Conservation (phyloP, 495 filamentous ascomycete genomes). For the Trichocladium antarcticum region DNA sequence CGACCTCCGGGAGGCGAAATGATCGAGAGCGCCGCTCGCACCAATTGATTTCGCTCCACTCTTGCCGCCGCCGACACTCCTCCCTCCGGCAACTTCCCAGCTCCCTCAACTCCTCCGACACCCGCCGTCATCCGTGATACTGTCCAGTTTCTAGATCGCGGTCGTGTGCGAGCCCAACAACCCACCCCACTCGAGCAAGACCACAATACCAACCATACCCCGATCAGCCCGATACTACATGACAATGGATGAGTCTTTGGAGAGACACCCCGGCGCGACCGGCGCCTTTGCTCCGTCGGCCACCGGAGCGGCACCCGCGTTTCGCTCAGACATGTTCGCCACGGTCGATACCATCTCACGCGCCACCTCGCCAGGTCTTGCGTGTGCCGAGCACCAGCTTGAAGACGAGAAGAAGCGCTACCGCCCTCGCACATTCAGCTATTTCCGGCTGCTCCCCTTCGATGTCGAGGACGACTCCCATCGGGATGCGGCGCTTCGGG, state of each 20-base stretch:
- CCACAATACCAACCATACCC: not conserved
- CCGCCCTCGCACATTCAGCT: slow-evolving; percentile 84
- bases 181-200: not conserved
- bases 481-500: slow-evolving; percentile 60
- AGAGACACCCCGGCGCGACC: slow-evolving; percentile 12
- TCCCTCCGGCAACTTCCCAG: not conserved
- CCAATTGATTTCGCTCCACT: slow-evolving; percentile 1
- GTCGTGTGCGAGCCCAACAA: not conserved
- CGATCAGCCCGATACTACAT: not conserved
- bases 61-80: not conserved
- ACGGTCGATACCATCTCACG: slow-evolving; percentile 38
- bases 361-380: slow-evolving; percentile 37
- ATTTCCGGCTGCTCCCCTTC: slow-evolving; percentile 82
- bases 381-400: slow-evolving; percentile 22
- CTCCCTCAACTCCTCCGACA: not conserved
- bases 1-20: slow-evolving; percentile 11
- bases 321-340: slow-evolving; percentile 18
- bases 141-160: not conserved
- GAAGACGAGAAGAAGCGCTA: slow-evolving; percentile 48
- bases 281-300: slow-evolving; percentile 18
- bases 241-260: slow-evolving; percentile 25
- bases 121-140: not conserved
- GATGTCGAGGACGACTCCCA: slow-evolving; percentile 63
- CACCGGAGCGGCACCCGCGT: slow-evolving; percentile 13
- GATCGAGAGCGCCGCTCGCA: not conserved